Percentiles rank a stretch among this genome's conserved stretches.
phyloP scores from a whole-genome alignment of 2,329 filamentous ascomycete genomes.

The Colletotrichum destructivum region DNA sequence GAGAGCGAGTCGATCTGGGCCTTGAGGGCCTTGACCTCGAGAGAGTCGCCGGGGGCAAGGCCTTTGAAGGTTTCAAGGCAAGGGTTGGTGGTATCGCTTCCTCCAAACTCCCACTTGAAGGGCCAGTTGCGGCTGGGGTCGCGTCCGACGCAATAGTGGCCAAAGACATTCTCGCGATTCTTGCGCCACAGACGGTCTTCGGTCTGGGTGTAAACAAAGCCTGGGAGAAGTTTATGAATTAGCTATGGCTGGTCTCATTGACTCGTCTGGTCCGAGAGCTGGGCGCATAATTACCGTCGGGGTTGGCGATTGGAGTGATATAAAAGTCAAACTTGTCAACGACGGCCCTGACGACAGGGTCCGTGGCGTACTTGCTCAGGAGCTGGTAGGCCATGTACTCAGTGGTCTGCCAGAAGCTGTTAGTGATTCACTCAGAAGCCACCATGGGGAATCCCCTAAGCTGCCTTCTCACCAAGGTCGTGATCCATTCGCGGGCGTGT shows the following conservation, averaged over 20 bases:
- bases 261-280: too few relatives aligned
- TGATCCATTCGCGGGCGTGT: slow-evolving; percentile 70
- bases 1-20: slow-evolving; percentile 61
- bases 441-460: slow-evolving; percentile 44
- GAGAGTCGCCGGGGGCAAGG: slow-evolving; percentile 56
- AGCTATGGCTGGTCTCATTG: not conserved
- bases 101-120: slow-evolving; percentile 61
- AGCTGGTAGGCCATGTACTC: slow-evolving; percentile 65
- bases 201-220: slow-evolving; percentile 63
- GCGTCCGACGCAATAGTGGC: slow-evolving; percentile 59
- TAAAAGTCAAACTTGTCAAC: slow-evolving; percentile 71
- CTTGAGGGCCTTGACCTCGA: slow-evolving; percentile 64
- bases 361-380: slow-evolving; percentile 55
- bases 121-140: slow-evolving; percentile 71
- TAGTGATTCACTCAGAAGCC: not conserved
- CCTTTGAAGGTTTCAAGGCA: slow-evolving; percentile 64
- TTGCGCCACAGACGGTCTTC: slow-evolving; percentile 67
- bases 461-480: slow-evolving; percentile 65
- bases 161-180: slow-evolving; percentile 60
- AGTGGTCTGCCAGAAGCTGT: slow-evolving; percentile 52
- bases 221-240: slow-evolving; percentile 40
- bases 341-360: slow-evolving; percentile 55
- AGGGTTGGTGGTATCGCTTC: slow-evolving; percentile 63
- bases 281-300: slow-evolving; percentile 54
- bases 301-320: slow-evolving; percentile 66